Percentiles rank a stretch among this genome's conserved stretches.
phyloP scores from a whole-genome alignment of 805 yeast species.

The Nakazawaea wyomingensis region DNA sequence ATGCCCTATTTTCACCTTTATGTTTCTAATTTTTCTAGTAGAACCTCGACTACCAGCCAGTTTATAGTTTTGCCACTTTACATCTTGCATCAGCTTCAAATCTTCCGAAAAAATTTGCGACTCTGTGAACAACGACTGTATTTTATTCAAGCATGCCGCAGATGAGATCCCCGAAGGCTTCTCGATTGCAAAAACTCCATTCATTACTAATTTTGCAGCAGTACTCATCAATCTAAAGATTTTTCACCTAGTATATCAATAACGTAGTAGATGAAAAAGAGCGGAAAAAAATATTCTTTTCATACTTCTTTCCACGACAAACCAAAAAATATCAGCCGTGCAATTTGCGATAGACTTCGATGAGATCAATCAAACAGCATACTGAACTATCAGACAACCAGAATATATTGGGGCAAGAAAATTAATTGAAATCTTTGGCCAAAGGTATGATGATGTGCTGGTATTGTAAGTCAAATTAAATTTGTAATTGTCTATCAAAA shows the following conservation, averaged over 20 bases:
- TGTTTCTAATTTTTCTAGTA: conserved; percentile 43
- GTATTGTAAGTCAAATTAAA: too few relatives aligned
- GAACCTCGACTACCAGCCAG: conserved; percentile 37
- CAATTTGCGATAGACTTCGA: too few relatives aligned
- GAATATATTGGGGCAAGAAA: too few relatives aligned
- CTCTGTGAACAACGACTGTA: conserved; percentile 59
- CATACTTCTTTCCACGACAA: too few relatives aligned
- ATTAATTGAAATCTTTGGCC: too few relatives aligned
- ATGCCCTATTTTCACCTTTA: conserved; percentile 88
- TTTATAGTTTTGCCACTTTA: conserved; percentile 35
- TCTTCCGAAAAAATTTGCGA: conserved; percentile 55
- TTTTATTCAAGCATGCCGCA: conserved; percentile 58
- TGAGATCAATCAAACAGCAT: too few relatives aligned
- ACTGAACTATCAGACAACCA: too few relatives aligned
- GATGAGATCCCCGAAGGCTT: conserved; percentile 88
- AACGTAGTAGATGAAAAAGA: too few relatives aligned
- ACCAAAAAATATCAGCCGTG: too few relatives aligned
- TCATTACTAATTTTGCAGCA: conserved; percentile 40
- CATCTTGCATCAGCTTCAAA: conserved; percentile 43
- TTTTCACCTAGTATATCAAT: background rate
- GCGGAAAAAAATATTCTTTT: too few relatives aligned
- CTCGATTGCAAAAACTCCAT: conserved; percentile 88
- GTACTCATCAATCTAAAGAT: background rate
- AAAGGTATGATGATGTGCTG: too few relatives aligned
- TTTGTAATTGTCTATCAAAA: too few relatives aligned